Evolutionary conservation across 2,329 filamentous ascomycete genomes (phyloP), one percentile per base, ranked within the genome.

Genomic region (Sarocladium oryzae): DNA sequence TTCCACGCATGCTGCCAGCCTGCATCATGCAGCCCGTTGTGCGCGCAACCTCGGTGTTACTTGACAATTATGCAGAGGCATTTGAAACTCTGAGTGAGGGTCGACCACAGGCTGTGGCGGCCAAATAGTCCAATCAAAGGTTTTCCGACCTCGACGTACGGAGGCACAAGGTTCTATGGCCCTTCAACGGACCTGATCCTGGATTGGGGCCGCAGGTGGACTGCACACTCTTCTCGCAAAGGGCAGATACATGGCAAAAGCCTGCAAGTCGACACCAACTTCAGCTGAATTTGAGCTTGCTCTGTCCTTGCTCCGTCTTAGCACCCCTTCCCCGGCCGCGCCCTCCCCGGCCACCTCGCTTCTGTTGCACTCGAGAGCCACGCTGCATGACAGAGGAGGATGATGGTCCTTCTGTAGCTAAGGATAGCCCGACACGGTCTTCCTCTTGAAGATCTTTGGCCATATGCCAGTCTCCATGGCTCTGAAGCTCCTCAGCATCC

Each of bases 401-500:
- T 58, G 63, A 53, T 55, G 58, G 56, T 56, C 60, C 55, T 53
- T 63, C 64, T 51, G 66, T 67, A 57, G 63, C 74, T 65, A 76
- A 73, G 72, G 66, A 61, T 54, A 66, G 60, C 53, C 58, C 71
- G 67, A 69, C 74, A 74, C 76, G 75, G 69, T 86, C 78, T 52
- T 75, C 67, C 2, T 83, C 78, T 56, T 91, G 85, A 26, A 99
- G 75, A 59, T 92, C 87, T 69, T 88, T 89, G 41, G 93, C 93
- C 69, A 96, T 86, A 69, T 99, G 93, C 85, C 91, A 97, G 66
- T 99, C 93, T 51, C 85, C 76, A 66, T 99, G 93, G 68, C 88
- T 91, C 57, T 84, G 78, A 43, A 82, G 63, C 58, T 78, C 77
- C 52, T 85, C 79, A 23, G 72, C 63, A 35, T 75, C 71, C 11